Evolutionary conservation across 768 basidiomycete genomes (phyloP).

Genomic region (Phanerodontia chrysosporium): DNA sequence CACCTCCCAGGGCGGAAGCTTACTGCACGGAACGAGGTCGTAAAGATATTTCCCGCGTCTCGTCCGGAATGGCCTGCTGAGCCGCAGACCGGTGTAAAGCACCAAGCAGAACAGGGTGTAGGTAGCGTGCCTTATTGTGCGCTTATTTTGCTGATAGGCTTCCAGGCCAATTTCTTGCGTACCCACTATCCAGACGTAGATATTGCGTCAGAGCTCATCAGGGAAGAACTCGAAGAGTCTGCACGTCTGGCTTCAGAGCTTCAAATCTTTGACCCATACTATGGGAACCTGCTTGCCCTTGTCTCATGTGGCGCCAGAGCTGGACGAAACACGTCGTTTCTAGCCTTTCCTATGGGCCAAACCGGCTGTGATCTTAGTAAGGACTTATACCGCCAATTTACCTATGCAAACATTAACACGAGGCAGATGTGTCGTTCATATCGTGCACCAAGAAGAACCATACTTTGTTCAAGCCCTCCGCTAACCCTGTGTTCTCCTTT

Average conservation of each 20-base stretch:
- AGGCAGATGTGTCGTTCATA: constrained; percentile 48
- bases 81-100: constrained; percentile 27
- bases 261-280: constrained; percentile 49
- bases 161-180: constrained; percentile 67
- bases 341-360: constrained; percentile 66
- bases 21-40: constrained; percentile 27
- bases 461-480: constrained; percentile 37
- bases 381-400: constrained; percentile 15
- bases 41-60: constrained; percentile 52
- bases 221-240: constrained; percentile 50
- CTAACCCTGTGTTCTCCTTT: constrained; percentile 42
- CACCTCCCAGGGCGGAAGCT: constrained; percentile 27
- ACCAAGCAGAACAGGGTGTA: constrained; percentile 67
- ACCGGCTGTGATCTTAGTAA: constrained; percentile 56
- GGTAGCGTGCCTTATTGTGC: constrained; percentile 18
- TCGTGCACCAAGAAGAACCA: constrained; percentile 22
- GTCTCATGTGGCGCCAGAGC: constrained; percentile 24
- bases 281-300: constrained; percentile 50
- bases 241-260: constrained; percentile 31
- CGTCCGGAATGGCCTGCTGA: constrained; percentile 25
- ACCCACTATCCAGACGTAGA: constrained; percentile 71
- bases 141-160: background rate
- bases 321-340: constrained; percentile 26
- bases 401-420: background rate
- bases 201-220: constrained; percentile 63